phyloP scores from a whole-genome alignment of 2,329 filamentous ascomycete genomes.

The Biscogniauxia marginata region DNA sequence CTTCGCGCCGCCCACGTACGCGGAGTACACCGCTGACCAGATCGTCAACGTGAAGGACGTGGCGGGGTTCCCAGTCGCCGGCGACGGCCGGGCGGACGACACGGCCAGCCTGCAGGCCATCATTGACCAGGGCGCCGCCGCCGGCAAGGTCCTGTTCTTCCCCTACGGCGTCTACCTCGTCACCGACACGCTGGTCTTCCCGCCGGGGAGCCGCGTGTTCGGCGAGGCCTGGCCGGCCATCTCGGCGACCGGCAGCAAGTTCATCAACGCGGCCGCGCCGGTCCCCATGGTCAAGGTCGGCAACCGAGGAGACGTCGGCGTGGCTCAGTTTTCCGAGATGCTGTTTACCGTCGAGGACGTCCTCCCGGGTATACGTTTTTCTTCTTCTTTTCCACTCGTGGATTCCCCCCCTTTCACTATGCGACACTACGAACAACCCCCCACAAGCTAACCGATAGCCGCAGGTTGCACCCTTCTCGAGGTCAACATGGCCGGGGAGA shows the following conservation, averaged over 20 bases:
- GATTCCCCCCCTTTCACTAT: too few species aligned
- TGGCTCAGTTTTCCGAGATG: slow-evolving; percentile 52
- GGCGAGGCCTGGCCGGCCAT: slow-evolving; percentile 56
- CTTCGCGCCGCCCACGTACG: slow-evolving; percentile 41
- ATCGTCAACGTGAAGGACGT: slow-evolving; percentile 48
- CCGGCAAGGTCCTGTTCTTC: slow-evolving; percentile 42
- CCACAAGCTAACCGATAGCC: too few species aligned
- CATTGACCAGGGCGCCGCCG: slow-evolving; percentile 29
- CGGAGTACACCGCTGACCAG: slow-evolving; percentile 38
- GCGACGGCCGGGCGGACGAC: slow-evolving; percentile 40
- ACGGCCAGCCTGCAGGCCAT: slow-evolving; percentile 32
- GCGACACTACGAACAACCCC: too few species aligned
- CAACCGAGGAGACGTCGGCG: slow-evolving; percentile 45
- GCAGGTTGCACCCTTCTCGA: slow-evolving; percentile 43
- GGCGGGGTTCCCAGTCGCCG: slow-evolving; percentile 36
- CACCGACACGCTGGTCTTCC: slow-evolving; percentile 44
- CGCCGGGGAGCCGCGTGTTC: slow-evolving; percentile 49
- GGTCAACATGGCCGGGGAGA: slow-evolving; percentile 47
- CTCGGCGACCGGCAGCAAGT: slow-evolving; percentile 47
- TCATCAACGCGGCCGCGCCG: slow-evolving; percentile 34
- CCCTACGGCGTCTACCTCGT: slow-evolving; percentile 46
- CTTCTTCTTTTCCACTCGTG: too few species aligned
- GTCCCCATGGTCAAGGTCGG: slow-evolving; percentile 41
- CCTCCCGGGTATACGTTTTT: too few species aligned
- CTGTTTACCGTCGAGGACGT: slow-evolving; percentile 49